These are phyloP conservation scores for Aphanomyces euteiches DNA, from an alignment of 352 stramenopile genomes.

Conservation along the genomic window DNA sequence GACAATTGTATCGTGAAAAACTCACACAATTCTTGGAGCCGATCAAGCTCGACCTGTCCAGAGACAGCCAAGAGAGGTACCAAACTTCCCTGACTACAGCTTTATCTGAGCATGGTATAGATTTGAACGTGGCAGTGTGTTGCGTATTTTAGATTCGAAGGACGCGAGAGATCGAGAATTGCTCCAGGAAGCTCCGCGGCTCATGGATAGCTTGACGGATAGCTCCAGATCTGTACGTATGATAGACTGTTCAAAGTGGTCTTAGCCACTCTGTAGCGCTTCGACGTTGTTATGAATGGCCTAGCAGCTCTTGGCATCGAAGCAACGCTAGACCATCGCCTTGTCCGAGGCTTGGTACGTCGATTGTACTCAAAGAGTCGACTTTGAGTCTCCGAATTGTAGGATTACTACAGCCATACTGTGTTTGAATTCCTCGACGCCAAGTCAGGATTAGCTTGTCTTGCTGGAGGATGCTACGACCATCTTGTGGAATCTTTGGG, in stretches of 20 bases:
- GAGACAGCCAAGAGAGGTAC: slow-evolving; percentile 69
- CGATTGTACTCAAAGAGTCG: background rate
- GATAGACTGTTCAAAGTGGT: too few relatives aligned
- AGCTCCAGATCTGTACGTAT: slow-evolving; percentile 46
- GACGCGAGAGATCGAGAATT: slow-evolving; percentile 63
- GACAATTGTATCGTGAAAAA: slow-evolving; percentile 57
- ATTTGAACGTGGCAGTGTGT: slow-evolving; percentile 73
- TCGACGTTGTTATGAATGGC: slow-evolving; percentile 54
- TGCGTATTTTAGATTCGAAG: slow-evolving; percentile 86
- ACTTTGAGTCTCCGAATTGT: background rate
- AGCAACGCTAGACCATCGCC: slow-evolving; percentile 58
- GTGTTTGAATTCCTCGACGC: slow-evolving; percentile 85
- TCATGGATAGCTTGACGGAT: slow-evolving; percentile 55
- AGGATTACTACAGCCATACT: slow-evolving; percentile 89
- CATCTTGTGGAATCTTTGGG: slow-evolving; percentile 63
- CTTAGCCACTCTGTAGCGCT: slow-evolving; percentile 42
- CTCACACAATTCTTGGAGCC: slow-evolving; percentile 61
- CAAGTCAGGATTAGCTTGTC: slow-evolving; percentile 60
- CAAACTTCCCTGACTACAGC: background rate
- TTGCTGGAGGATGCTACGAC: slow-evolving; percentile 83
- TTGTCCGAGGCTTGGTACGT: slow-evolving; percentile 79
- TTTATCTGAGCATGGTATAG: slow-evolving; percentile 33
- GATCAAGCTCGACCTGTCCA: slow-evolving; percentile 60
- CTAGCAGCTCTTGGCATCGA: slow-evolving; percentile 58
- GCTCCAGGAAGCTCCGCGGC: slow-evolving; percentile 54